Conservation (phyloP, 1,139 yeast species). For the Zygosaccharomyces pseudobailii region DNA sequence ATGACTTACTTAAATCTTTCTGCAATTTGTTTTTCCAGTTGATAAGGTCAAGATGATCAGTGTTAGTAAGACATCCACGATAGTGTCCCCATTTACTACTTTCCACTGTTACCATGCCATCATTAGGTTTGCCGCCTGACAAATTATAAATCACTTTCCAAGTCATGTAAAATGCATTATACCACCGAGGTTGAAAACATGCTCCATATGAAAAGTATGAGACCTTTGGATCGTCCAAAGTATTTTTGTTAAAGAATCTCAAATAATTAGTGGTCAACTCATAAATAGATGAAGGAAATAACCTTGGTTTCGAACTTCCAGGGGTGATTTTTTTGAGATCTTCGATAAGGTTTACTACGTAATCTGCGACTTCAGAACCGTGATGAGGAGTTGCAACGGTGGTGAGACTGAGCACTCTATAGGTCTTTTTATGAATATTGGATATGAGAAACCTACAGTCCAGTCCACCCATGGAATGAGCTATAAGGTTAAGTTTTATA, state of each 20-base stretch:
- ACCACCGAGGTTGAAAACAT: conserved; percentile 56
- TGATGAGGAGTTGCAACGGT: conserved; percentile 86
- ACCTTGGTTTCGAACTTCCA: conserved; percentile 7
- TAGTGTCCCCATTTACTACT: conserved; percentile 84
- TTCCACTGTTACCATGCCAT: conserved; percentile 76
- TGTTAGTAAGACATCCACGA: conserved; percentile 69
- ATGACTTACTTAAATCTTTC: conserved; percentile 29
- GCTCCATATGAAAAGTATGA: conserved; percentile 84
- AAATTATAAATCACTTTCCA: conserved; percentile 52
- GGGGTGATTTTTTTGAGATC: conserved; percentile 16
- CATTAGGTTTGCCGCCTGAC: conserved; percentile 55
- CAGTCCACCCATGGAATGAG: conserved; percentile 96
- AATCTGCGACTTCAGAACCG: conserved; percentile 83
- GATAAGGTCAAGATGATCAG: conserved; percentile 81
- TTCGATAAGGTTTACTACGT: conserved; percentile 41
- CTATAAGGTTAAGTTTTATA: conserved; percentile 63
- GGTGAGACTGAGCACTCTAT: conserved; percentile 64
- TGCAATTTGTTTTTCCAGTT: conserved; percentile 70
- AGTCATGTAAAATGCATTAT: conserved; percentile 55
- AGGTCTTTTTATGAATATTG: conserved; percentile 43
- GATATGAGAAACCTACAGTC: conserved; percentile 76
- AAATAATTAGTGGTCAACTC: conserved; percentile 59
- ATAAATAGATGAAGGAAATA: conserved; percentile 46
- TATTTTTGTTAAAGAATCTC: conserved; percentile 48
- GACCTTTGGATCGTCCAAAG: conserved; percentile 56